phyloP scores from a whole-genome alignment of 176 grass and related monocot species.

The Ensete ventricosum region DNA sequence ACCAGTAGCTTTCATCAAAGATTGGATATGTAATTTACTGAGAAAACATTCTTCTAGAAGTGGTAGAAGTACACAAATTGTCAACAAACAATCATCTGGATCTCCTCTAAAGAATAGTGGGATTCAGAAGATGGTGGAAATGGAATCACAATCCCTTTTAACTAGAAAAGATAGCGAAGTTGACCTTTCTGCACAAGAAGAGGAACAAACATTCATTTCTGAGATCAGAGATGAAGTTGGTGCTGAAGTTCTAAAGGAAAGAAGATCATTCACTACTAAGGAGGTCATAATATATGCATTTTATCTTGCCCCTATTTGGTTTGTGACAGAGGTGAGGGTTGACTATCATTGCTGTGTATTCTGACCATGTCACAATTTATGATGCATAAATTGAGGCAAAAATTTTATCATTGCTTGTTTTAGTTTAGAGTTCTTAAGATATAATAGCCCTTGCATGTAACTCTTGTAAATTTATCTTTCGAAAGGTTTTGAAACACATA shows the following conservation, averaged over 20 bases:
- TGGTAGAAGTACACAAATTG: constrained; percentile 34
- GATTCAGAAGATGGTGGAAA: constrained; percentile 66
- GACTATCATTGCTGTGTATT: neutral
- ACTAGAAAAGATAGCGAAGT: constrained; percentile 49
- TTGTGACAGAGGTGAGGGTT: constrained; percentile 75
- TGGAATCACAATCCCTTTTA: constrained; percentile 55
- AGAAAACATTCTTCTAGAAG: constrained; percentile 37
- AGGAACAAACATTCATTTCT: constrained; percentile 47
- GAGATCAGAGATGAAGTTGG: constrained; percentile 30
- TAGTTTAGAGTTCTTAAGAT: neutral
- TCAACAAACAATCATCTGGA: constrained; percentile 48
- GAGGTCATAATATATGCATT: constrained; percentile 63
- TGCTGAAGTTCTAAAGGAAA: constrained; percentile 36
- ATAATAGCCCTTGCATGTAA: neutral
- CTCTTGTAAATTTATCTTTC: neutral
- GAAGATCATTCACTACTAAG: constrained; percentile 40
- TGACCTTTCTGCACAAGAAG: constrained; percentile 45
- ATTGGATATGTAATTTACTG: constrained; percentile 20
- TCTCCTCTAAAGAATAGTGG: constrained; percentile 45
- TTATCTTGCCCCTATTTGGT: constrained; percentile 96
- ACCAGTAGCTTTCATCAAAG: constrained; percentile 7
- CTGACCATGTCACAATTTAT: neutral
- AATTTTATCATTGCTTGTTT: neutral
- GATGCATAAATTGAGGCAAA: neutral
- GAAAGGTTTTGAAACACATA: neutral